Evolutionary conservation across 805 yeast genomes (phyloP), one percentile per base, ranked within the genome.

Genomic region (Scheffersomyces amazonensis): DNA sequence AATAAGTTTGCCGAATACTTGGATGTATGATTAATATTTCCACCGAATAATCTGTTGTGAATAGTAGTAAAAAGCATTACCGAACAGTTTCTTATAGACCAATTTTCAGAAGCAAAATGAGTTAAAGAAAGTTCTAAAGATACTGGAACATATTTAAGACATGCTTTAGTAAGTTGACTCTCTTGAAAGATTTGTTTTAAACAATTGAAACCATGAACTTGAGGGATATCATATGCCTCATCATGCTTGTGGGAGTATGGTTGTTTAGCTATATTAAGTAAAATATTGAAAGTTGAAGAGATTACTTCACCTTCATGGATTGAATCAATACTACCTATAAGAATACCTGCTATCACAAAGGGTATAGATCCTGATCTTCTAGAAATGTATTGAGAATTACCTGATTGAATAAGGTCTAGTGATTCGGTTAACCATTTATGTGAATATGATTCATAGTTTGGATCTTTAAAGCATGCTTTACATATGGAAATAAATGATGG

Each of bases 311-410:
- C 36, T 12, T 41, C 20, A 1, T 67, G 66, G 20, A 63, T 59
- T n/a, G 30, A 13, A 6, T 6, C 29, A 35, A 29, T 35, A 15
- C 31, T 43, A 0, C 88, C 76, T 1, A 78, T 68, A n/a, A 90
- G 65, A 13, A 87, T 75, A 1, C 86, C 93, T 1, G 93, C 75
- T 11, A 91, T 69, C 36, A 91, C 64, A 49, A 68, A 83, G 1
- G 98, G 98, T 13, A 93, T 61, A 0, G 98, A 97, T 2, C 96
- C 98, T 1, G 97, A 89, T 46, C 98, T 71, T 55, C 98, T 74
- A 0, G 96, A 85, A 36, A 90, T 83, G 32, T 76, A 74, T 50
- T 87, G 90, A 0, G 83, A 69, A 20, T 20, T 27, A 48, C 75
- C 78, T 0, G 67, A 66, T 42, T 73, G 71, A 18, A 87, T 63